These are phyloP conservation scores for Hansenula lynferdii DNA, from an alignment of 1,139 yeast genomes.

Conservation along the genomic window DNA sequence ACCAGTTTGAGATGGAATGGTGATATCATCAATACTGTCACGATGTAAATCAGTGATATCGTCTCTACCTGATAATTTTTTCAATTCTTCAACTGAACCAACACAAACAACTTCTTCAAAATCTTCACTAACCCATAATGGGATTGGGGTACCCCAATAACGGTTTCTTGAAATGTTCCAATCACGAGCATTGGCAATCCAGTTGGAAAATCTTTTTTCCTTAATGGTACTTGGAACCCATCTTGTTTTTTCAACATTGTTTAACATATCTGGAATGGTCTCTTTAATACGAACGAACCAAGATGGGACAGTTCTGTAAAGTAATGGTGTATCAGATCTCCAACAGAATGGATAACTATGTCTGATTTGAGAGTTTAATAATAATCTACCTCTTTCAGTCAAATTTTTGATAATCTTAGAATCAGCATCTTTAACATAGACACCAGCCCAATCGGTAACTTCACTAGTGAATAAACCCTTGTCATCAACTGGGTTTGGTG, in stretches of 20 bases:
- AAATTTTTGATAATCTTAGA: slow-evolving; percentile 80
- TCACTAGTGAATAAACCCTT: slow-evolving; percentile 75
- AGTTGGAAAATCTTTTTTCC: slow-evolving; percentile 92
- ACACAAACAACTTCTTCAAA: slow-evolving; percentile 88
- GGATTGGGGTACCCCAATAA: slow-evolving; percentile 99
- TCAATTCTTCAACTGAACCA: slow-evolving; percentile 85
- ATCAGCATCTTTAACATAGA: slow-evolving; percentile 95
- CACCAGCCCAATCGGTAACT: slow-evolving; percentile 72
- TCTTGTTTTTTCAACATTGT: slow-evolving; percentile 76
- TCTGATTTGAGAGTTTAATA: slow-evolving; percentile 76
- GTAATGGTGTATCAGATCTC: slow-evolving; percentile 98
- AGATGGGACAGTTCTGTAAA: slow-evolving; percentile 95
- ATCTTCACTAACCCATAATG: slow-evolving; percentile 96
- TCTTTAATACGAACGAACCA: slow-evolving; percentile 95
- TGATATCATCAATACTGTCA: slow-evolving; percentile 83
- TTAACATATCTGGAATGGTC: slow-evolving; percentile 83
- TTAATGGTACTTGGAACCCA: slow-evolving; percentile 94
- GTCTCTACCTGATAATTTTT: slow-evolving; percentile 72
- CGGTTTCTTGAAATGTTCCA: slow-evolving; percentile 98
- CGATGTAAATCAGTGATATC: slow-evolving; percentile 91
- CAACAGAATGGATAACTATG: slow-evolving; percentile 99
- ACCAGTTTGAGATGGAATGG: slow-evolving; percentile 91
- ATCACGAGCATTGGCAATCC: slow-evolving; percentile 98
- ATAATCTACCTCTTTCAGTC: slow-evolving; percentile 70
- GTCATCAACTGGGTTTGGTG: slow-evolving; percentile 96